Conservation (phyloP, 2,329 filamentous ascomycete species). For the Samsoniella hepiali region DNA sequence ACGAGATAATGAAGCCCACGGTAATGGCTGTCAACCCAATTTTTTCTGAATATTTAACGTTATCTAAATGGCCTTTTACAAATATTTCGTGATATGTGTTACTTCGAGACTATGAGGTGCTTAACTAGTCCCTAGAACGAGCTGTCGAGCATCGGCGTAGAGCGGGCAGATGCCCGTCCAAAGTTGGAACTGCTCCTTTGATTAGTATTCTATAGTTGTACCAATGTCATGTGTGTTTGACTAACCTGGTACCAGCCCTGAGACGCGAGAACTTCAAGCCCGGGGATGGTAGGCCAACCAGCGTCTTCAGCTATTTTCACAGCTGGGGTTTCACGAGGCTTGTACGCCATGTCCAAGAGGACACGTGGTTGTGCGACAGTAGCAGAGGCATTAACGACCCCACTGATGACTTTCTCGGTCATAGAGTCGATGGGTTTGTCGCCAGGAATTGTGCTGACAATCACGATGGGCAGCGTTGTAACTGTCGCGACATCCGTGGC, state of each 20-base stretch:
- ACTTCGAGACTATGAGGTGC: not conserved
- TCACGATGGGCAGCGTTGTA: conserved; percentile 58
- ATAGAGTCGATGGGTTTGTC: conserved; percentile 74
- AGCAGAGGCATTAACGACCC: conserved; percentile 43
- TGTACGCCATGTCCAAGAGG: conserved; percentile 94
- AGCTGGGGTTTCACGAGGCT: conserved; percentile 75
- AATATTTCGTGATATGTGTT: too few species aligned
- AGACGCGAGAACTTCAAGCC: conserved; percentile 82
- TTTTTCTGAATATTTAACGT: not conserved
- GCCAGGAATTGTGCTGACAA: conserved; percentile 87
- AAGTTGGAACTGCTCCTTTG: conserved; percentile 60
- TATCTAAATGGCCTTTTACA: too few species aligned
- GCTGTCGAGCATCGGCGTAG: conserved; percentile 64
- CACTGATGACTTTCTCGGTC: conserved; percentile 63
- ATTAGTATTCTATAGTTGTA: conserved; percentile 22
- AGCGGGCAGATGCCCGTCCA: conserved; percentile 81
- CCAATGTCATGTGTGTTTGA: conserved; percentile 19
- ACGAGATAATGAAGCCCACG: conserved; percentile 3
- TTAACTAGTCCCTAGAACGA: conserved; percentile 44
- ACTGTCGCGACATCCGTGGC: conserved; percentile 51
- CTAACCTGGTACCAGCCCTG: conserved; percentile 85
- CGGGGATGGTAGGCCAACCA: conserved; percentile 76
- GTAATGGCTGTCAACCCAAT: not conserved
- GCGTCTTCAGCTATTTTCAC: conserved; percentile 78
- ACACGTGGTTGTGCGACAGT: conserved; percentile 48